Evolutionary conservation across 2,329 filamentous ascomycete species (phyloP), one percentile per base, ranked within the genome.

Genomic region (Neonectria ditissima): DNA sequence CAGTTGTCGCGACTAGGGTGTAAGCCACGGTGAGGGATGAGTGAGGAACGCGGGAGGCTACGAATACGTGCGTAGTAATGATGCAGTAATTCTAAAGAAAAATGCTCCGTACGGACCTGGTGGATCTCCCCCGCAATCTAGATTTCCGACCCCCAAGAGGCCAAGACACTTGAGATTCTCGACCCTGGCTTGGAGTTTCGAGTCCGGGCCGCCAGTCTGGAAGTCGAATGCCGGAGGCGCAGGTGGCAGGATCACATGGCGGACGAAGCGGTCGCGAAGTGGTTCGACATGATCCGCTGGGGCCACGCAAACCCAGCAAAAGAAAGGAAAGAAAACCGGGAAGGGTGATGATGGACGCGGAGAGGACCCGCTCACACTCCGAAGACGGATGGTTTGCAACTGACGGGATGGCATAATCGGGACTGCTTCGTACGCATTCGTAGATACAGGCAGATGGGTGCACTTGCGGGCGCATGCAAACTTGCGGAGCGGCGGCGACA

Each of bases 81-180:
- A 51, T 11, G 24, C 26, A 45, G 28, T 24, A 28, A 39, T 51
- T 53, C 50, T 13, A 43, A 56, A 53, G 57, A 34, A 62, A 20
- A 65, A 65, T 65, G 62, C 53, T 55, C 60, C 56, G 59, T 50
- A 50, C 28, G 53, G 62, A 30, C 24, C 44, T 22, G n/a, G 57
- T 32, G 45, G 54, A 62, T 62, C 59, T 63, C 32, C 66, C 69
- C 69, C 66, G 59, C 56, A 71, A 68, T 70, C 64, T 73, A 68
- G 59, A 66, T 65, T 62, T 14, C 18, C n/a, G n/a, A n/a, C 26
- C 34, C 47, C 28, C 54, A 53, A 48, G 22, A 41, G n/a, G 14
- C 34, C n/a, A 48, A 20, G 8, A 37, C 34, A 8, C 34, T n/a
- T n/a, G 37, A 61, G 39, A 56, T 39, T 58, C 43, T 51, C 14